A percentile compares a stretch with the other conserved stretches of the same genome.
Evolutionary conservation across 345 rosid species (phyloP).

Genomic region (Ricinus communis): DNA sequence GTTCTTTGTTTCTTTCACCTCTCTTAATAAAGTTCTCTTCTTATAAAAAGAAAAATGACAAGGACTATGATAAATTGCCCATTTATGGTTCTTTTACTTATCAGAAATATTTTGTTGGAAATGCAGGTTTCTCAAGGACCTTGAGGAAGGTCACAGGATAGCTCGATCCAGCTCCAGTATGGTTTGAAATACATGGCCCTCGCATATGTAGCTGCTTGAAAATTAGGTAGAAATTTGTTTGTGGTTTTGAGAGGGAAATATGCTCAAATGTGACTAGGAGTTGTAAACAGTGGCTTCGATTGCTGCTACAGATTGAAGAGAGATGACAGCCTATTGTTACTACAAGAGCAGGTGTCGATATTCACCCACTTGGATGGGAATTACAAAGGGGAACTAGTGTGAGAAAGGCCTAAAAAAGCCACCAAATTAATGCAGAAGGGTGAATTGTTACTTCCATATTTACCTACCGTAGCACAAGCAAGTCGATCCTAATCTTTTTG

Average conservation of each 20-base stretch:
- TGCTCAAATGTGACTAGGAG: not conserved
- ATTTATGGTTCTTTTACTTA: no score
- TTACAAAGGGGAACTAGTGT: not conserved
- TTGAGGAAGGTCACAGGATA: slow-evolving; percentile 78
- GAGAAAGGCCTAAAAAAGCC: not conserved
- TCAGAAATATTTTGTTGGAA: not conserved
- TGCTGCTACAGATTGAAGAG: not conserved
- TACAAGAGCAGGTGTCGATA: not conserved
- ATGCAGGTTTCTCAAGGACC: slow-evolving; percentile 78
- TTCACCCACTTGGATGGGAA: not conserved
- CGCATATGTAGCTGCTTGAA: not conserved
- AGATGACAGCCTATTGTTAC: not conserved
- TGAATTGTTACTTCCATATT: not conserved
- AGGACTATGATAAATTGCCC: no score
- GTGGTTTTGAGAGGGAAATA: not conserved
- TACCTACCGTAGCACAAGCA: not conserved
- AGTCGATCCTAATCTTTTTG: not conserved
- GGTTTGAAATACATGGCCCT: slow-evolving; percentile 36
- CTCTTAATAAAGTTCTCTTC: no score
- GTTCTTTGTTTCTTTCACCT: no score
- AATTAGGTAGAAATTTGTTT: slow-evolving; percentile 21
- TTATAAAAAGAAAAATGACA: no score
- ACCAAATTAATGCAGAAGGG: not conserved
- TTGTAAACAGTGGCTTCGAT: not conserved
- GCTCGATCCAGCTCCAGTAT: slow-evolving; percentile 52